phyloP scores from a whole-genome alignment of 2,329 filamentous ascomycete species.

The Mycosphaerella sp. region DNA sequence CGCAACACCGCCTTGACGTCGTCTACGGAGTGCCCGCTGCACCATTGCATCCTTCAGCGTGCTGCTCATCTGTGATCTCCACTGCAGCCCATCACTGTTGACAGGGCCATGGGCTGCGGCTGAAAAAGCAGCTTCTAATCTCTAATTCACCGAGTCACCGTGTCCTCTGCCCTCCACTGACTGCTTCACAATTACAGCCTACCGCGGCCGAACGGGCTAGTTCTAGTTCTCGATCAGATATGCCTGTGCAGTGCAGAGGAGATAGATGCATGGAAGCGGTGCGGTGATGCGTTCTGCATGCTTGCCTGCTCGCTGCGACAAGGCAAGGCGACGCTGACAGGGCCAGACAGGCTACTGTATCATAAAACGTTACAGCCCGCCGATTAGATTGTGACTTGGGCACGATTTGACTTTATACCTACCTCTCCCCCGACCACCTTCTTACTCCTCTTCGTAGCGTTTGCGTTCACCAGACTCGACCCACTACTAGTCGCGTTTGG shows the following conservation, averaged over 20 bases:
- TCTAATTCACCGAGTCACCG: no score
- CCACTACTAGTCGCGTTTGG: neutral
- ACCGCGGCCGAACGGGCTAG: no score
- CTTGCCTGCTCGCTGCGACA: neutral
- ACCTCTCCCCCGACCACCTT: neutral
- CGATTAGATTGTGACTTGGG: neutral
- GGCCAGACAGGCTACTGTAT: neutral
- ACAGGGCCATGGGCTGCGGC: constrained; percentile 3
- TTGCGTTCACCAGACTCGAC: neutral
- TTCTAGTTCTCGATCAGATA: no score
- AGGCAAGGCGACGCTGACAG: neutral
- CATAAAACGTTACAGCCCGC: neutral
- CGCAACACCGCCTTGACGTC: neutral
- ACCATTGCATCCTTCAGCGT: neutral
- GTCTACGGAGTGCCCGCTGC: neutral
- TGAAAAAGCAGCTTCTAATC: neutral
- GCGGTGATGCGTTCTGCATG: neutral
- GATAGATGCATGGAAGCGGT: neutral
- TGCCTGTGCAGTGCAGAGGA: no score
- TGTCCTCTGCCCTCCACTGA: neutral
- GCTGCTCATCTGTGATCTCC: neutral
- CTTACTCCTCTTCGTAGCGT: neutral
- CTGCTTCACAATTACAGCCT: no score
- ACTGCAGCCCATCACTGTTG: neutral
- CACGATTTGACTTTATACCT: neutral